These are phyloP conservation scores for Aspergillus haitiensis DNA, from an alignment of 495 filamentous ascomycete genomes.

Conservation along the genomic window DNA sequence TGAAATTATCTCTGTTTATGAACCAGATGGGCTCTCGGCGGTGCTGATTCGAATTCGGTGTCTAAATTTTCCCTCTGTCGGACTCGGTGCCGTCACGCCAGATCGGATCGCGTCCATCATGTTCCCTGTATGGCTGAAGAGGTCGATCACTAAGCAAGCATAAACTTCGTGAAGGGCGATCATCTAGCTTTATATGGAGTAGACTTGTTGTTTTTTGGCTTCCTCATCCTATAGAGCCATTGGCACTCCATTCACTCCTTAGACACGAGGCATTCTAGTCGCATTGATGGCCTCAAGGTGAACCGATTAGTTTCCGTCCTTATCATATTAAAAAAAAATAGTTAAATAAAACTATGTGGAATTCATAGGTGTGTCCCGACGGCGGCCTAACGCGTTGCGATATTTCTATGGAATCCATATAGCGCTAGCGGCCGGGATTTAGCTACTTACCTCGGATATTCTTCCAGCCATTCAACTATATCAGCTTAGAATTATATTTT, in stretches of 20 bases:
- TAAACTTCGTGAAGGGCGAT: constrained; percentile 23
- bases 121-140: background rate
- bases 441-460: too few relatives aligned
- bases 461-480: too few relatives aligned
- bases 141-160: constrained; percentile 23
- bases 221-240: background rate
- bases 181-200: constrained; percentile 19
- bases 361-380: too few relatives aligned
- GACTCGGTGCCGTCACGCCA: background rate
- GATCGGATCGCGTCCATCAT: background rate
- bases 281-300: background rate
- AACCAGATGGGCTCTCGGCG: background rate
- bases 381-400: too few relatives aligned
- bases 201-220: background rate
- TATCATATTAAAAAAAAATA: too few relatives aligned
- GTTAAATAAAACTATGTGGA: too few relatives aligned
- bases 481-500: too few relatives aligned
- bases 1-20: background rate
- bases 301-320: too few relatives aligned
- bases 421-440: too few relatives aligned
- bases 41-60: background rate
- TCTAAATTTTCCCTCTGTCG: background rate
- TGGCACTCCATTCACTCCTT: background rate
- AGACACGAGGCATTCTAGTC: background rate
- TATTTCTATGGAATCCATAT: too few relatives aligned